phyloP scores from a whole-genome alignment of 2,329 filamentous ascomycete genomes.

The Didymella glomerata region DNA sequence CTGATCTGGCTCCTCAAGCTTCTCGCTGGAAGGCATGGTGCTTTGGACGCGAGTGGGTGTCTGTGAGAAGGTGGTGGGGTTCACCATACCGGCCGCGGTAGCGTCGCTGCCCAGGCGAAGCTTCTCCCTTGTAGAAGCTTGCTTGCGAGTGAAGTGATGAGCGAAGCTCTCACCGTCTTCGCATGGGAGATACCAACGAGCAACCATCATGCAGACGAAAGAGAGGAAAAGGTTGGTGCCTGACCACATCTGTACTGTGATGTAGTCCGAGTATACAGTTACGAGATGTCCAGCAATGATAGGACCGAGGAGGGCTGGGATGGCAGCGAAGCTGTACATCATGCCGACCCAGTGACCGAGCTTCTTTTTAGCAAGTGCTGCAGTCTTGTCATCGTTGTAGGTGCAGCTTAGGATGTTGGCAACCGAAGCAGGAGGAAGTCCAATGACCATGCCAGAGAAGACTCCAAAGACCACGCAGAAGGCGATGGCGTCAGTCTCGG shows the following conservation, averaged over 20 bases:
- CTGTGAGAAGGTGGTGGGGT: slow-evolving; percentile 12
- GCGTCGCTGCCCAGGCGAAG: slow-evolving; percentile 19
- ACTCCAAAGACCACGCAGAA: slow-evolving; percentile 61
- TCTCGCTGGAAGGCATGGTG: slow-evolving; percentile 15
- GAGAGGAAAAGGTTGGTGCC: slow-evolving; percentile 54
- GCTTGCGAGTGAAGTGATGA: slow-evolving; percentile 15
- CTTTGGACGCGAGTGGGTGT: slow-evolving; percentile 15
- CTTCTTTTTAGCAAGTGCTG: slow-evolving; percentile 45
- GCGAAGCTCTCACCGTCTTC: slow-evolving; percentile 36
- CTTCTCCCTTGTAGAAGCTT: slow-evolving; percentile 15
- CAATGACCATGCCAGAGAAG: slow-evolving; percentile 60
- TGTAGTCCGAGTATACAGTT: slow-evolving; percentile 51
- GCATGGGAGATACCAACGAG: slow-evolving; percentile 45
- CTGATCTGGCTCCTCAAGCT: slow-evolving; percentile 30
- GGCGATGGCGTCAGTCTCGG: slow-evolving; percentile 52
- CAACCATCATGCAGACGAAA: slow-evolving; percentile 52
- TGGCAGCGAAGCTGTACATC: slow-evolving; percentile 60
- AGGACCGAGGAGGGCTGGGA: slow-evolving; percentile 58
- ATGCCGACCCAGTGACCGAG: slow-evolving; percentile 63
- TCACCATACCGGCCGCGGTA: slow-evolving; percentile 9
- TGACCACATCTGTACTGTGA: slow-evolving; percentile 59
- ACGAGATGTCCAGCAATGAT: slow-evolving; percentile 59
- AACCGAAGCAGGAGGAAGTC: slow-evolving; percentile 59
- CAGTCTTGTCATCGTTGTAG: slow-evolving; percentile 42
- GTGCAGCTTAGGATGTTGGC: slow-evolving; percentile 55